Base-by-base conservation (phyloP, 1,139 yeast species). In the Geotrichum candidum region DNA sequence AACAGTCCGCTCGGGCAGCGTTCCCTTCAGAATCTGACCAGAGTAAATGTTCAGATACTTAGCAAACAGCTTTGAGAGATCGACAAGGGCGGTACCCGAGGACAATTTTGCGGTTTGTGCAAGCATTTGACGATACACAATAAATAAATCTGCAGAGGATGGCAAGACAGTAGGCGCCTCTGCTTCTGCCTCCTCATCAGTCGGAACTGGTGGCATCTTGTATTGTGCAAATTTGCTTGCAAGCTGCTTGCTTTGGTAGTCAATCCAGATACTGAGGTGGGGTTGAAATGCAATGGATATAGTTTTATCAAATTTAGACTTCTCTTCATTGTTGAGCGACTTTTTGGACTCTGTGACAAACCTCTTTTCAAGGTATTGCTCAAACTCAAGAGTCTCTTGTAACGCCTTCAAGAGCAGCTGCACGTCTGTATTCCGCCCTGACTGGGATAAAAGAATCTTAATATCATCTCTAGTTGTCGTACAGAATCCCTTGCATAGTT, bases 141-240 rank as follows among this genome's bases (percentile, higher is more conserved):
- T 83, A 73, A 94, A 92, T 54, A 94, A 75, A 66, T 94, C 98
- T 0, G 96, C 90, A 7, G 96, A 88, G 0, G 97, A 89, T 50
- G 86, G 87, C 10, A 90, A 79, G 18, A 90, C 89, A 64, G 85
- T 81, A 1, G 88, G 85, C 11, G 78, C 78, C 22, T 72, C 69
- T 9, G 74, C 75, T 29, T 73, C 73, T 29, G 45, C 18, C 29
- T 78, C 81, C 75, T 77, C 69, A 72, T 78, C 68, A 74, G 63
- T 53, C 55, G 74, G 68, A 53, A 66, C 64, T 57, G 72, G 70
- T 1, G 72, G 71, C 13, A 68, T 67, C 45, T 67, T 63, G 62
- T 69, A 74, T 54, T 70, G 73, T 56, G 82, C 71, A 62, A 92
- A 77, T 69, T 88, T 90, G 11, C 80, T 76, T 56, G 82, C 82